These are phyloP conservation scores for Penicillium robsamsonii DNA, from an alignment of 495 filamentous ascomycete genomes.

Conservation along the genomic window DNA sequence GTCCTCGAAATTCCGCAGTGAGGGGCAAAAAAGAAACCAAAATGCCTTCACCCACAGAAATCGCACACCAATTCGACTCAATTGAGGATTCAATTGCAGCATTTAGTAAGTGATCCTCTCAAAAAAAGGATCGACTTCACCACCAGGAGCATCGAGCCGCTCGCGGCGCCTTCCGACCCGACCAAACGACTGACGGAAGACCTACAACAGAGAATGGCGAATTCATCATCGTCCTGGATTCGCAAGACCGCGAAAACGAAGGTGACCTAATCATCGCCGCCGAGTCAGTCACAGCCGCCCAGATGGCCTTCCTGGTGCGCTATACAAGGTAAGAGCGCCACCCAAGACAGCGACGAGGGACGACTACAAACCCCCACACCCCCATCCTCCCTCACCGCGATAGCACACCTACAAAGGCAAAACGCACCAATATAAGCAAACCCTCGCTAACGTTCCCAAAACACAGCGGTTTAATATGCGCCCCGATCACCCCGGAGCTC, in stretches of 20 bases:
- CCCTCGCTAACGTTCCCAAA: not conserved
- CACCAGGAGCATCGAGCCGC: not conserved
- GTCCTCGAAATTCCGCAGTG: constrained; percentile 17
- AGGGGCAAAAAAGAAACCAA: constrained; percentile 26
- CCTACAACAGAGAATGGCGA: constrained; percentile 68
- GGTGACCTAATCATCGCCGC: constrained; percentile 97
- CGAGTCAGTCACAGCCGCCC: constrained; percentile 75
- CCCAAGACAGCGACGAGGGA: not conserved
- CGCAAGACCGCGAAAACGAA: constrained; percentile 89
- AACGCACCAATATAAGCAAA: not conserved
- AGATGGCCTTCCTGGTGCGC: constrained; percentile 94
- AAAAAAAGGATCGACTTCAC: not conserved
- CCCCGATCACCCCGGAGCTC: constrained; percentile 68
- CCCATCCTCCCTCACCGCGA: not conserved
- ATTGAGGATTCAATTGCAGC: constrained; percentile 83
- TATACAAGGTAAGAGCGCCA: constrained; percentile 57
- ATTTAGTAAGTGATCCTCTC: constrained; percentile 62
- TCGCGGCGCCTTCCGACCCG: constrained; percentile 5
- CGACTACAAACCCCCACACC: not conserved
- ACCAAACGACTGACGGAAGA: constrained; percentile 17
- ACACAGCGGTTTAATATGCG: constrained; percentile 81
- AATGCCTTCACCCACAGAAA: constrained; percentile 41
- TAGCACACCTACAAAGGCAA: not conserved
- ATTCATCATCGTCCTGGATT: constrained; percentile 95
- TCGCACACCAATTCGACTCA: constrained; percentile 61